A percentile compares a stretch with the other conserved stretches of the same genome.
These are phyloP conservation scores for Exophiala phaeomuriformis DNA, from an alignment of 2,329 filamentous ascomycete species.

Conservation along the genomic window DNA sequence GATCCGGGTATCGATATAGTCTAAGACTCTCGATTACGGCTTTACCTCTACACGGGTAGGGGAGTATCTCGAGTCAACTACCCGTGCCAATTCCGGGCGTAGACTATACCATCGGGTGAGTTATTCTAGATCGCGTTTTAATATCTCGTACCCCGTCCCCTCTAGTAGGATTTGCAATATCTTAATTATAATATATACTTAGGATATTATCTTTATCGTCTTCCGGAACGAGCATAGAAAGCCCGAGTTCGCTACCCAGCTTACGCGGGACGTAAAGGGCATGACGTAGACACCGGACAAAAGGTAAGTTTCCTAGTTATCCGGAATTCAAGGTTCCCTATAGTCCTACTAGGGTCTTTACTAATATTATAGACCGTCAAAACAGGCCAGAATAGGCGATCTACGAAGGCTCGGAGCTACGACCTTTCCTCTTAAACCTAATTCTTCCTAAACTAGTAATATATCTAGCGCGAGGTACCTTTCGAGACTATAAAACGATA, in stretches of 20 bases:
- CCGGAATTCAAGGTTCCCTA: too few species aligned
- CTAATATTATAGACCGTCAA: too few species aligned
- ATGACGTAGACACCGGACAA: conserved; percentile 6
- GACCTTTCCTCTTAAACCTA: neutral
- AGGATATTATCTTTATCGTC: conserved; percentile 6
- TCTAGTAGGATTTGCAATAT: too few species aligned
- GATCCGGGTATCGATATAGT: neutral
- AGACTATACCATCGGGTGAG: too few species aligned
- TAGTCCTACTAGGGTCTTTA: too few species aligned
- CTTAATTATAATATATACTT: too few species aligned
- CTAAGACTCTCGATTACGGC: neutral
- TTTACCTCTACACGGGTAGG: conserved; percentile 5
- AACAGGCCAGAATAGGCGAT: neutral
- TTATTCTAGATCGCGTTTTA: too few species aligned
- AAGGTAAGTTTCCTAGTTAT: conserved; percentile 4
- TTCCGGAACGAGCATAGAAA: conserved; percentile 11
- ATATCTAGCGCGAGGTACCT: neutral
- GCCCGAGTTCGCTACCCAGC: conserved; percentile 7
- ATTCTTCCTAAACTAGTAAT: neutral
- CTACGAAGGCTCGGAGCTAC: neutral
- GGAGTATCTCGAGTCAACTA: conserved; percentile 3
- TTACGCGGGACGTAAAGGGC: conserved; percentile 5
- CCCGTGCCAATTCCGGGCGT: too few species aligned
- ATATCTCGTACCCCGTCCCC: too few species aligned
- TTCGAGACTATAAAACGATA: conserved; percentile 11